Conservation (phyloP, 805 yeast genomes). For the Ogataea nonfermentans region DNA sequence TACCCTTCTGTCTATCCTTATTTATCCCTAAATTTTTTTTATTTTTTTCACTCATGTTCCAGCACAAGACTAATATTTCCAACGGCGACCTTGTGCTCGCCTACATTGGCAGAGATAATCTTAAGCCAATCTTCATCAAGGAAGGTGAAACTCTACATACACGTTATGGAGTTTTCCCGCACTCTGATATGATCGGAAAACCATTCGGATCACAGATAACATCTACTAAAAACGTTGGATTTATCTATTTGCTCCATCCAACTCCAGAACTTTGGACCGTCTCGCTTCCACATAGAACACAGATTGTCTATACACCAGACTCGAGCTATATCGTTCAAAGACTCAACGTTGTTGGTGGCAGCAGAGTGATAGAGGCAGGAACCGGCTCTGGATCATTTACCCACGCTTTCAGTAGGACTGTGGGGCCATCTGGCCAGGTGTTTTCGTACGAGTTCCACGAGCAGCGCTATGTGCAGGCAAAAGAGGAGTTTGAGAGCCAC, state of each 20-base stretch:
- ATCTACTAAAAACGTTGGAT: conserved; percentile 68
- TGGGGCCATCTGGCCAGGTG: conserved; percentile 56
- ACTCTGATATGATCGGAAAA: conserved; percentile 74
- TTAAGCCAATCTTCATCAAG: conserved; percentile 69
- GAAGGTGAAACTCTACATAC: conserved; percentile 70
- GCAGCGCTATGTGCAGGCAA: conserved; percentile 77
- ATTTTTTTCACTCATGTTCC: conserved; percentile 11
- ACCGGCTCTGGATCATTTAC: conserved; percentile 97
- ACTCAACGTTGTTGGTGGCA: conserved; percentile 67
- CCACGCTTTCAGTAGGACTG: conserved; percentile 85
- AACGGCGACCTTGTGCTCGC: conserved; percentile 87
- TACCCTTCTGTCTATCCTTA: not conserved
- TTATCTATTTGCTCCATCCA: conserved; percentile 84
- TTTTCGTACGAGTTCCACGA: conserved; percentile 92
- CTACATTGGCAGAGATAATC: conserved; percentile 76
- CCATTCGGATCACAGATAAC: conserved; percentile 84
- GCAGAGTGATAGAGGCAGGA: conserved; percentile 91
- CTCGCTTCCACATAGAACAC: conserved; percentile 96
- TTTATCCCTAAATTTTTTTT: conserved; percentile 16
- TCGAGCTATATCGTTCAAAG: conserved; percentile 87
- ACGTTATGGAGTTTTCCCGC: conserved; percentile 88
- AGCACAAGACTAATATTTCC: conserved; percentile 64
- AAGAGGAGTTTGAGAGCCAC: conserved; percentile 71
- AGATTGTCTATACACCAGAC: conserved; percentile 95
- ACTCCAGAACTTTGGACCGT: conserved; percentile 95